These are phyloP conservation scores for Epichloe elymi DNA, from an alignment of 2,329 filamentous ascomycete species.

Conservation along the genomic window DNA sequence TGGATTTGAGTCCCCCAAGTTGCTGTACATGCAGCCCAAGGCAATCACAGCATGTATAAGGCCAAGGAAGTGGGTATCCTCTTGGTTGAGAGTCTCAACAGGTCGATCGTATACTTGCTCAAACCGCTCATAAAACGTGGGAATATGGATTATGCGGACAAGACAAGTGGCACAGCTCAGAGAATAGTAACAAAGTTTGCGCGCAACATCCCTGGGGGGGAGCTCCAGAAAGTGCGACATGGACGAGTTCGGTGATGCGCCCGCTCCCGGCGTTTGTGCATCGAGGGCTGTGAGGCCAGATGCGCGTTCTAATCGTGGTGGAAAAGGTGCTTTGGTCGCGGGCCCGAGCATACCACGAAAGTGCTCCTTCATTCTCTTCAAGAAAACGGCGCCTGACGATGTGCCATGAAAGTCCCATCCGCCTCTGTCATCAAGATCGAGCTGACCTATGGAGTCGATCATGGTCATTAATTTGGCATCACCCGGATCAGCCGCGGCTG, in stretches of 20 bases:
- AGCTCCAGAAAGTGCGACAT: slow-evolving; percentile 49
- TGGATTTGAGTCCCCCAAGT: slow-evolving; percentile 39
- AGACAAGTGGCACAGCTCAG: slow-evolving; percentile 45
- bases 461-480: slow-evolving; percentile 79
- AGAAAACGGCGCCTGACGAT: slow-evolving; percentile 82
- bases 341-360: slow-evolving; percentile 65
- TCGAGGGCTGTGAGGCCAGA: slow-evolving; percentile 47
- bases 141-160: slow-evolving; percentile 63
- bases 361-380: slow-evolving; percentile 76
- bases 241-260: slow-evolving; percentile 45
- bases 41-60: slow-evolving; percentile 58
- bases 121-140: slow-evolving; percentile 65
- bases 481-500: slow-evolving; percentile 29
- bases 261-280: slow-evolving; percentile 50
- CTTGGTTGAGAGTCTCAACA: slow-evolving; percentile 45
- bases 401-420: slow-evolving; percentile 93
- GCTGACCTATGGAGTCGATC: slow-evolving; percentile 82
- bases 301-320: slow-evolving; percentile 36
- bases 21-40: slow-evolving; percentile 59
- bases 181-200: slow-evolving; percentile 39
- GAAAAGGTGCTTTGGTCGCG: slow-evolving; percentile 45
- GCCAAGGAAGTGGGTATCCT: slow-evolving; percentile 56
- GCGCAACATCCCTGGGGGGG: slow-evolving; percentile 47
- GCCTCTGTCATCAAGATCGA: slow-evolving; percentile 83
- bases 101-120: slow-evolving; percentile 65